A percentile compares a stretch with the other conserved stretches of the same genome.
Evolutionary conservation across 305 asterid species (phyloP).

Genomic region (Fraxinus ornus): DNA sequence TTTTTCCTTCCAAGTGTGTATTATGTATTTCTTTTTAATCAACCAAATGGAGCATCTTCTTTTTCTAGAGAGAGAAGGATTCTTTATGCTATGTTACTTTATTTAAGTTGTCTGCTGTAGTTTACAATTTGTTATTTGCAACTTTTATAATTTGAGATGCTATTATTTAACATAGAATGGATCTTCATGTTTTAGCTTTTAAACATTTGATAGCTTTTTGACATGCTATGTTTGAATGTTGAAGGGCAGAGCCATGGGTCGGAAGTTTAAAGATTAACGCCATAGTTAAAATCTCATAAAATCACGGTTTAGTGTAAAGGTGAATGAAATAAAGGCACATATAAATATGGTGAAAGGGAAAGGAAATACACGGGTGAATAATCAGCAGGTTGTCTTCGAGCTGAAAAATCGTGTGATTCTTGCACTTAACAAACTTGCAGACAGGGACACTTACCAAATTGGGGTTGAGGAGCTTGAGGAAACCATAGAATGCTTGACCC

Average conservation of each 20-base stretch:
- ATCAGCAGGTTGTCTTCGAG: slow-evolving; percentile 73
- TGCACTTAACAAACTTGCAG: slow-evolving; percentile 86
- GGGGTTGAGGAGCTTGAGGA: slow-evolving; percentile 87
- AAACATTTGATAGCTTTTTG: slow-evolving; percentile 13
- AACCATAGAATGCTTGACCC: slow-evolving; percentile 61
- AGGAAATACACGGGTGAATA: slow-evolving; percentile 52
- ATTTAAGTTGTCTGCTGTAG: background rate
- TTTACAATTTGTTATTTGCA: background rate
- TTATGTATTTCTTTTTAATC: background rate
- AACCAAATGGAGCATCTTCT: background rate
- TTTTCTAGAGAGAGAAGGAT: background rate
- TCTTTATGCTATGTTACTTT: background rate
- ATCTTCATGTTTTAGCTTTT: slow-evolving; percentile 2
- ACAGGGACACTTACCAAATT: slow-evolving; percentile 82
- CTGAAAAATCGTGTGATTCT: slow-evolving; percentile 75
- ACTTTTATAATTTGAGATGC: background rate
- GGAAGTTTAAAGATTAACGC: slow-evolving; percentile 19
- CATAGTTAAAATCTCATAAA: slow-evolving; percentile 15
- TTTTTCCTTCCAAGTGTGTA: background rate
- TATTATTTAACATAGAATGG: background rate
- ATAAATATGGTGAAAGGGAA: slow-evolving; percentile 58
- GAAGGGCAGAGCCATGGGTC: slow-evolving; percentile 32
- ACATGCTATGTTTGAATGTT: slow-evolving; percentile 19
- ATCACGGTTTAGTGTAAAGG: slow-evolving; percentile 21
- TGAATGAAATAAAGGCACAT: slow-evolving; percentile 49